Base-by-base conservation (phyloP, 2,329 filamentous ascomycete genomes). In the Phaeoacremonium minimum region DNA sequence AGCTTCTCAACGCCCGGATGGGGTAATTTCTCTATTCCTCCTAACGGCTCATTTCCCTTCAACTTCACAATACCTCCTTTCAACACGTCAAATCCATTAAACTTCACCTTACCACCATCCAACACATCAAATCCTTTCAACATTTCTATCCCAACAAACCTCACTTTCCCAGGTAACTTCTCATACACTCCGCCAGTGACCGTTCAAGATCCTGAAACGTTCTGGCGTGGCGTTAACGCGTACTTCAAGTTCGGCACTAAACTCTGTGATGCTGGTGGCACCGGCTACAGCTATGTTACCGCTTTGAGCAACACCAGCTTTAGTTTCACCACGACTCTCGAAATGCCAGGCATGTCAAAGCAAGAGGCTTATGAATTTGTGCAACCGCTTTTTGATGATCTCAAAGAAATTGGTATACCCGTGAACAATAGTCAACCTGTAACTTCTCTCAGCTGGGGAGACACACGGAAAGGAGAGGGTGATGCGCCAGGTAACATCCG, bases 231-330 rank as follows among this genome's bases (percentile, higher is more conserved):
- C 2, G 55, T 63, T 22, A 46, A 55, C 32, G 35, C 46, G 9
- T 60, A 58, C 40, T 57, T 60, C 40, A 46, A 46, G 4, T 61
- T 61, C 37, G 57, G 56, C 13, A 46, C 53, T 17, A 44, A 46
- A 12, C 54, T 61, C 28, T 52, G 54, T 14, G 57, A 64, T 33
- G 53, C 53, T 18, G 53, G 56, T 18, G 58, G 60, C 13, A 56
- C 56, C 9, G 53, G 53, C 15, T 64, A 62, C 38, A 60, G 56
- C 42, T 58, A 57, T 42, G 48, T 60, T 15, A 49, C 51, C 11
- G 43, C 44, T 9, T 41, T 39, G 3, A 44, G 45, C n/a, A 26
- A 9, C 22, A 44, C 43, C 16, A 52, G 53, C 18, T 61, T 56
- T 36, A 53, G 46, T 41, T 63, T 51, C 33, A 52, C 40, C 18